These are phyloP conservation scores for Zizania palustris DNA, from an alignment of 202 grass and related monocot genomes.

Conservation along the genomic window DNA sequence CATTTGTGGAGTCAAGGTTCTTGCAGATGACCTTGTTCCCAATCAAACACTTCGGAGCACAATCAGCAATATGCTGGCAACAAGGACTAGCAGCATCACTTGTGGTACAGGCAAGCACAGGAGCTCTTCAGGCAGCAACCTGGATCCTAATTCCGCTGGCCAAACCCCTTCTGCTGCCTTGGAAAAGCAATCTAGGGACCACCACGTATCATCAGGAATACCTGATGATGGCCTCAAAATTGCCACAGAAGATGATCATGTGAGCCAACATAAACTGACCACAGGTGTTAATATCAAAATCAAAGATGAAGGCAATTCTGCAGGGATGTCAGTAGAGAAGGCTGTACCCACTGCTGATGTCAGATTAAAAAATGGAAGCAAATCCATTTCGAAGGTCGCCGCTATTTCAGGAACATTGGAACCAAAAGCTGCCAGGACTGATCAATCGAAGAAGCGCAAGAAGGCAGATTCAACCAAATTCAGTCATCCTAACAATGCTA, in stretches of 20 bases:
- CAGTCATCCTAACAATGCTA: slow-evolving; percentile 38
- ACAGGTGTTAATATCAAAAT: slow-evolving; percentile 8
- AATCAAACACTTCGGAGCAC: slow-evolving; percentile 61
- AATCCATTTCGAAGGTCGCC: slow-evolving; percentile 25
- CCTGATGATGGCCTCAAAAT: slow-evolving; percentile 24
- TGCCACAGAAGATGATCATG: background rate
- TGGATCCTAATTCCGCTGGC: slow-evolving; percentile 39
- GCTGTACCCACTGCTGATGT: slow-evolving; percentile 30
- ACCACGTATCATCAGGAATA: slow-evolving; percentile 30
- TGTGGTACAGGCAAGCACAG: slow-evolving; percentile 59
- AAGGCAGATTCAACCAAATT: slow-evolving; percentile 44
- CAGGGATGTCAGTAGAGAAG: slow-evolving; percentile 34
- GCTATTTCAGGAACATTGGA: slow-evolving; percentile 23
- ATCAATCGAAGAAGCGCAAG: slow-evolving; percentile 57
- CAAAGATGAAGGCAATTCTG: slow-evolving; percentile 48
- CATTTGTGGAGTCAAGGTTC: slow-evolving; percentile 55
- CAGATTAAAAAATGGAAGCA: slow-evolving; percentile 36
- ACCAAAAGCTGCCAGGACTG: slow-evolving; percentile 13
- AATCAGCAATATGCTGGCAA: slow-evolving; percentile 52
- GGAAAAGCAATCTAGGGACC: slow-evolving; percentile 37
- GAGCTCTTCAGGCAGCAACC: slow-evolving; percentile 64
- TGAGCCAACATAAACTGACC: slow-evolving; percentile 23
- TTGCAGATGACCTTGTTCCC: slow-evolving; percentile 71
- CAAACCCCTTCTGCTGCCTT: slow-evolving; percentile 33
- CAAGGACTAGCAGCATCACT: slow-evolving; percentile 31